Conservation (phyloP, 495 filamentous ascomycete genomes). For the Bombardia bombarda region DNA sequence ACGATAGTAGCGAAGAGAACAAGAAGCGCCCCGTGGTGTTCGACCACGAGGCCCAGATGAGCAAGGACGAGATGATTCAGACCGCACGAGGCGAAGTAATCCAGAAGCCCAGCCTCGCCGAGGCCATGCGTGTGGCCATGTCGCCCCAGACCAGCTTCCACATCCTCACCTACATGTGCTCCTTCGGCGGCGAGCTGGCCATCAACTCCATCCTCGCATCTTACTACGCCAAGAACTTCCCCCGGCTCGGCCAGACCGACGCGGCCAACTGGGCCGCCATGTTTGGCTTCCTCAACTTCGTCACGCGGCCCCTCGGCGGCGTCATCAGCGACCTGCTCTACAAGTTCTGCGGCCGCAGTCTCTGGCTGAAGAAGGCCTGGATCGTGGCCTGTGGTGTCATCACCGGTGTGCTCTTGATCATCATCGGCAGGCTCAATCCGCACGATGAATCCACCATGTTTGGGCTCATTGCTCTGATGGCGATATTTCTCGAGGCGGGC, state of each 20-base stretch:
- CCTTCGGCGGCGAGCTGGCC: constrained; percentile 78
- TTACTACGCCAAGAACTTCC: constrained; percentile 77
- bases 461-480: constrained; percentile 62
- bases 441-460: constrained; percentile 58
- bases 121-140: constrained; percentile 50
- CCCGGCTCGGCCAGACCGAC: constrained; percentile 60
- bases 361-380: constrained; percentile 74
- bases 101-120: constrained; percentile 54
- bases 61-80: constrained; percentile 49
- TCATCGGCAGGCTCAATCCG: constrained; percentile 61
- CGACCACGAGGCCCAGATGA: constrained; percentile 45
- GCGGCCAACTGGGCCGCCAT: constrained; percentile 77
- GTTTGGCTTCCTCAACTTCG: constrained; percentile 82
- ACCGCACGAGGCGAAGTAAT: constrained; percentile 56
- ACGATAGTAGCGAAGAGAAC: constrained; percentile 13
- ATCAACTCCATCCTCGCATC: constrained; percentile 76
- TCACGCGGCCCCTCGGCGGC: constrained; percentile 68
- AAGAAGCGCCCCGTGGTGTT: constrained; percentile 15
- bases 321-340: constrained; percentile 68
- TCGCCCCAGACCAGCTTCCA: constrained; percentile 62
- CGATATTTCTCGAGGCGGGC: constrained; percentile 74
- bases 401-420: constrained; percentile 59
- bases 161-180: constrained; percentile 69
- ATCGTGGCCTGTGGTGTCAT: constrained; percentile 54
- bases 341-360: constrained; percentile 40